Conservation (phyloP, 495 filamentous ascomycete species). For the Podospora appendiculata region DNA sequence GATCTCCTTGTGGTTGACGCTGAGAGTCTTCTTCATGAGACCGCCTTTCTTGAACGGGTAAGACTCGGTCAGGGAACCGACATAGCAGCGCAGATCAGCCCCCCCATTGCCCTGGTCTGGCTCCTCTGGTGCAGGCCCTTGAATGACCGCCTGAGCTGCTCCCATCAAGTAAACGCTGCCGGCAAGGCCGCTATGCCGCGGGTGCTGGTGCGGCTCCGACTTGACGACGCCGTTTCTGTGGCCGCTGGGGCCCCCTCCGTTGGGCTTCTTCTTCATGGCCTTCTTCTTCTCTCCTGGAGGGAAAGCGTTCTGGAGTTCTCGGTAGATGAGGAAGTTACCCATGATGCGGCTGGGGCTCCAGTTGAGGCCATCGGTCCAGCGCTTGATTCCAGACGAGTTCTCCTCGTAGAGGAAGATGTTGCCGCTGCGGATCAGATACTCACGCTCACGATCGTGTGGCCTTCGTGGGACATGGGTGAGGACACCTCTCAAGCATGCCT, state of each 20-base stretch:
- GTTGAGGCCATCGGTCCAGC: constrained; percentile 85
- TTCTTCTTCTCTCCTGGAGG: constrained; percentile 84
- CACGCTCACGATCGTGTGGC: constrained; percentile 60
- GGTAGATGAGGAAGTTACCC: constrained; percentile 84
- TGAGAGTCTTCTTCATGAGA: constrained; percentile 88
- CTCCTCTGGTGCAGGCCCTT: neutral
- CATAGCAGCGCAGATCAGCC: constrained; percentile 49
- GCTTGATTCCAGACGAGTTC: constrained; percentile 78
- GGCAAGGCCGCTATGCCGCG: constrained; percentile 2
- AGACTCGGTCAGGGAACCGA: constrained; percentile 78
- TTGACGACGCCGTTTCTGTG: constrained; percentile 13
- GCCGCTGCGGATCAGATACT: constrained; percentile 67
- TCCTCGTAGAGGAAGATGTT: constrained; percentile 89
- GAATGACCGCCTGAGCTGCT: neutral
- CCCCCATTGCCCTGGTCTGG: neutral
- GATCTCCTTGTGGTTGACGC: constrained; percentile 58
- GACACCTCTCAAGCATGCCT: constrained; percentile 60
- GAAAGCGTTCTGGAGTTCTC: constrained; percentile 74
- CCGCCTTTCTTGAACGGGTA: constrained; percentile 82
- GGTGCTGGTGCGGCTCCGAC: constrained; percentile 22
- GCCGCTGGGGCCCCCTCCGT: neutral
- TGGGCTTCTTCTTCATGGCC: constrained; percentile 57
- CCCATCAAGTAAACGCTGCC: too few relatives aligned
- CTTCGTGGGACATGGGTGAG: constrained; percentile 70
- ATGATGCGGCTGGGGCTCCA: constrained; percentile 91